phyloP scores from a whole-genome alignment of 441 rosid genomes.

The Adansonia grandidieri region DNA sequence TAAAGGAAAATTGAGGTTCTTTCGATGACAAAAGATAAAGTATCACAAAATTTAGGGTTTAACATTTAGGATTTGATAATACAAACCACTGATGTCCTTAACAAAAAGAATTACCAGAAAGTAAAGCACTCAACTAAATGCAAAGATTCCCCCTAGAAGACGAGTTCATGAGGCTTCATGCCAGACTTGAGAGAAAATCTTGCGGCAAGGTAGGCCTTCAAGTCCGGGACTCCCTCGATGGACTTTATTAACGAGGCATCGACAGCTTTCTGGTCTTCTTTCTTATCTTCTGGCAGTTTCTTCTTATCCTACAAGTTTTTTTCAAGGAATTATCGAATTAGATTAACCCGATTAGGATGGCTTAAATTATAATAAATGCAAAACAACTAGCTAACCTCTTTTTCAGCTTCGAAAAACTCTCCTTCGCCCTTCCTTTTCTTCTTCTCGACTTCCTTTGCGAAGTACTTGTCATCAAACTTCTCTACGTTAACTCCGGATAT shows the following conservation, averaged over 20 bases:
- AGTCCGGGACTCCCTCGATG: neutral
- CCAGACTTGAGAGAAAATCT: constrained; percentile 6
- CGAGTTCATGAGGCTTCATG: constrained; percentile 5
- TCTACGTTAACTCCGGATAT: constrained; percentile 41
- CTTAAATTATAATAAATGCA: neutral
- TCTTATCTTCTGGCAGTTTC: constrained; percentile 44
- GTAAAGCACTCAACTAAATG: neutral
- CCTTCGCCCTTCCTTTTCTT: neutral
- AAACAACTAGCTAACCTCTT: constrained; percentile 39
- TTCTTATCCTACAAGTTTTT: constrained; percentile 42
- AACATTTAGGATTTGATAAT: neutral
- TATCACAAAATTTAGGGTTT: neutral
- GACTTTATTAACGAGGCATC: constrained; percentile 40
- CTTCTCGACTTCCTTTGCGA: constrained; percentile 21
- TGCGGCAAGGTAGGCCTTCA: neutral
- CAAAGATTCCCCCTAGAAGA: neutral
- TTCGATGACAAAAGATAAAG: neutral
- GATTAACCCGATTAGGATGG: neutral
- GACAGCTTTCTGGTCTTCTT: constrained; percentile 17
- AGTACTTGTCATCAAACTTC: constrained; percentile 53
- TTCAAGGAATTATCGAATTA: neutral
- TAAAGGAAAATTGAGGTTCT: neutral
- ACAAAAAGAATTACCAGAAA: neutral
- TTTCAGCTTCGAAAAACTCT: constrained; percentile 10
- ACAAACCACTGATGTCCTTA: neutral